Evolutionary conservation across 2,329 filamentous ascomycete genomes (phyloP).

Genomic region (Coniochaeta sp.): DNA sequence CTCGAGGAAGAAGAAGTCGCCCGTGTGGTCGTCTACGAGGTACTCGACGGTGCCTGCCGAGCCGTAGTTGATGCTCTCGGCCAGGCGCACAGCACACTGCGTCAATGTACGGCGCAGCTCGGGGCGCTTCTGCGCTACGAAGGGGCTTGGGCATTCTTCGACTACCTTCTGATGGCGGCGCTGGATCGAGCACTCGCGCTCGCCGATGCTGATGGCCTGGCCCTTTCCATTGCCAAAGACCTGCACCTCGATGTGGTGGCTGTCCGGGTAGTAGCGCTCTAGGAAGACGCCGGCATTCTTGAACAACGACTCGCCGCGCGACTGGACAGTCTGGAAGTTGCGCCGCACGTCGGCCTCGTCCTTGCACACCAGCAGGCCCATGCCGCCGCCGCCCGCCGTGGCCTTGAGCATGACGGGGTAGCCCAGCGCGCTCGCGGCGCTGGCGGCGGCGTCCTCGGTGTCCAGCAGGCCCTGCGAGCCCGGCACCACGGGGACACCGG

Average conservation of each 20-base stretch:
- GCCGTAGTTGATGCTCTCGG: slow-evolving; percentile 1
- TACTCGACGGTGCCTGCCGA: slow-evolving; percentile 9
- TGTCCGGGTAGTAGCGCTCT: slow-evolving; percentile 34
- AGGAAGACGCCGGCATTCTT: slow-evolving; percentile 50
- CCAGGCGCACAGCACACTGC: slow-evolving; percentile 1
- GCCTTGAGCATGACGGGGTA: slow-evolving; percentile 47
- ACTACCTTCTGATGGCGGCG: slow-evolving; percentile 58
- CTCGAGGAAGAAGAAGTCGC: slow-evolving; percentile 8
- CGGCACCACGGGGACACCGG: slow-evolving; percentile 33
- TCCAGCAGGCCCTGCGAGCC: slow-evolving; percentile 10
- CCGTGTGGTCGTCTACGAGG: slow-evolving; percentile 2
- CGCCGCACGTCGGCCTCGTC: slow-evolving; percentile 28
- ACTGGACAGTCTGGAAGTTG: slow-evolving; percentile 41
- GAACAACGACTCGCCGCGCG: slow-evolving; percentile 45
- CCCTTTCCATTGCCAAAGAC: slow-evolving; percentile 52
- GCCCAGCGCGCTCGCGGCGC: slow-evolving; percentile 21
- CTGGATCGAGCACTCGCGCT: slow-evolving; percentile 57
- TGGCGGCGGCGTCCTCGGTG: slow-evolving; percentile 41
- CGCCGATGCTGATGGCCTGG: slow-evolving; percentile 47
- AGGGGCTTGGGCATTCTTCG: slow-evolving; percentile 57
- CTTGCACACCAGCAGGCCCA: slow-evolving; percentile 45
- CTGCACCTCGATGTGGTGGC: slow-evolving; percentile 52
- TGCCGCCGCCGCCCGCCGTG: slow-evolving; percentile 50
- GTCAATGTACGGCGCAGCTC: slow-evolving; percentile 15
- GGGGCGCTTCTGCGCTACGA: slow-evolving; percentile 28